Evolutionary conservation across 2,329 filamentous ascomycete species (phyloP).

Genomic region (Neurospora sp.): DNA sequence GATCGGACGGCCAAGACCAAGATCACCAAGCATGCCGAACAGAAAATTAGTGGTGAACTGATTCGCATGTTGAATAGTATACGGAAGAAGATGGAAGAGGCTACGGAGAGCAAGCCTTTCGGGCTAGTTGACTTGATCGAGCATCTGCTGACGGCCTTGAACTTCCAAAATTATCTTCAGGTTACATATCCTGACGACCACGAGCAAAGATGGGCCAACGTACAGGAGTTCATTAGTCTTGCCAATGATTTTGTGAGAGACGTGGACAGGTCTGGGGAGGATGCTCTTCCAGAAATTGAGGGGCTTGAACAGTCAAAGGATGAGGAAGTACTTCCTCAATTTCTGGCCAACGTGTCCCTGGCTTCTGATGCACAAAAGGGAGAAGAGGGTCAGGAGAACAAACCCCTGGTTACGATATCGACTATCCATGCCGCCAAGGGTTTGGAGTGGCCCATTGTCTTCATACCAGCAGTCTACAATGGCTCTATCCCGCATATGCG

Average conservation of each 20-base stretch:
- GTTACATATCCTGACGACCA: constrained; percentile 63
- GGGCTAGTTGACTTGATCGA: constrained; percentile 40
- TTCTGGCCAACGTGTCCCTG: constrained; percentile 85
- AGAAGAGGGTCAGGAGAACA: constrained; percentile 44
- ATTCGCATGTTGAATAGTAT: constrained; percentile 33
- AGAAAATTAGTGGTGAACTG: constrained; percentile 42
- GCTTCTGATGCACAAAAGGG: constrained; percentile 66
- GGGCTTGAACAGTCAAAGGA: constrained; percentile 61
- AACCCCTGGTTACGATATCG: constrained; percentile 72
- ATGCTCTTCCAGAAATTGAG: constrained; percentile 57
- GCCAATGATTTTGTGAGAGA: constrained; percentile 59
- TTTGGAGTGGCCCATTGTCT: constrained; percentile 91
- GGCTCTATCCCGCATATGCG: constrained; percentile 85
- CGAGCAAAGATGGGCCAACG: constrained; percentile 76
- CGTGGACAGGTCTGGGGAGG: constrained; percentile 36
- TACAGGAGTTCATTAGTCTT: constrained; percentile 77
- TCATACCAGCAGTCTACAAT: constrained; percentile 81
- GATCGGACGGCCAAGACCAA: constrained; percentile 37
- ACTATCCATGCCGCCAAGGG: constrained; percentile 96
- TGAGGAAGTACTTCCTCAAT: constrained; percentile 56
- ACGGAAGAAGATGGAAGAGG: constrained; percentile 23
- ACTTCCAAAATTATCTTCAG: constrained; percentile 65
- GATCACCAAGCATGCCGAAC: constrained; percentile 40
- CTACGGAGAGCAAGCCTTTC: constrained; percentile 17
- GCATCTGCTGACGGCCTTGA: constrained; percentile 52